These are phyloP conservation scores for Glarea lozoyensis DNA, from an alignment of 495 filamentous ascomycete species.

Conservation along the genomic window DNA sequence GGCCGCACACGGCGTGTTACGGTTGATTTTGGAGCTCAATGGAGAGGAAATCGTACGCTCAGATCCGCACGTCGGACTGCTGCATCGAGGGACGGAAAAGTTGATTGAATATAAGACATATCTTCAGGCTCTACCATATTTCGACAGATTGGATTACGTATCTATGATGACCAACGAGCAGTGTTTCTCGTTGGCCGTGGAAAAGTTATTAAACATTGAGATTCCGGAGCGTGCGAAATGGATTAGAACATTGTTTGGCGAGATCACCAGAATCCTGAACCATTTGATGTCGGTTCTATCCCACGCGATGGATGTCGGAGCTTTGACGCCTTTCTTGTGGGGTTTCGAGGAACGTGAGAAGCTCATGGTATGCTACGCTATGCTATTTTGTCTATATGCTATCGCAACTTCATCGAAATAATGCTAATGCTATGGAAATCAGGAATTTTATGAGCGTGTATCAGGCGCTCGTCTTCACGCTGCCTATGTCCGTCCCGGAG, in stretches of 20 bases:
- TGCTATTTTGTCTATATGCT: neutral
- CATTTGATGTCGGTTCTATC: constrained; percentile 97
- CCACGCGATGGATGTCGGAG: constrained; percentile 99
- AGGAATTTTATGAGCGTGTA: constrained; percentile 99
- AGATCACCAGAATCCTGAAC: constrained; percentile 92
- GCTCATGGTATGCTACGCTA: constrained; percentile 66
- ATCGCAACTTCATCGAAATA: neutral
- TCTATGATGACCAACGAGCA: constrained; percentile 99
- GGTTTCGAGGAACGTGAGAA: constrained; percentile 99
- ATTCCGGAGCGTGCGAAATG: constrained; percentile 93
- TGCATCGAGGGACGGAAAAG: constrained; percentile 98
- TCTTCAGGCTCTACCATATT: constrained; percentile 96
- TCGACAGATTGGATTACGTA: constrained; percentile 97
- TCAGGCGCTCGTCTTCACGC: constrained; percentile 97
- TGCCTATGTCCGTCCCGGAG: constrained; percentile 95
- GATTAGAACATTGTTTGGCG: constrained; percentile 93
- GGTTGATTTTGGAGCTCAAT: constrained; percentile 94
- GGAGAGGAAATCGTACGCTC: constrained; percentile 95
- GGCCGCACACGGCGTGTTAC: constrained; percentile 95
- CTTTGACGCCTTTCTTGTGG: constrained; percentile 97
- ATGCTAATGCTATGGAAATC: constrained; percentile 23
- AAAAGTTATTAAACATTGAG: constrained; percentile 97
- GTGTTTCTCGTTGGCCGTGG: constrained; percentile 87
- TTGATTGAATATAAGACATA: constrained; percentile 99
- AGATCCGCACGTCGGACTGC: constrained; percentile 92